A percentile compares a stretch with the other conserved stretches of the same genome.
These are phyloP conservation scores for Fusarium solani-melongenae DNA, from an alignment of 2,329 filamentous ascomycete species.

Conservation along the genomic window DNA sequence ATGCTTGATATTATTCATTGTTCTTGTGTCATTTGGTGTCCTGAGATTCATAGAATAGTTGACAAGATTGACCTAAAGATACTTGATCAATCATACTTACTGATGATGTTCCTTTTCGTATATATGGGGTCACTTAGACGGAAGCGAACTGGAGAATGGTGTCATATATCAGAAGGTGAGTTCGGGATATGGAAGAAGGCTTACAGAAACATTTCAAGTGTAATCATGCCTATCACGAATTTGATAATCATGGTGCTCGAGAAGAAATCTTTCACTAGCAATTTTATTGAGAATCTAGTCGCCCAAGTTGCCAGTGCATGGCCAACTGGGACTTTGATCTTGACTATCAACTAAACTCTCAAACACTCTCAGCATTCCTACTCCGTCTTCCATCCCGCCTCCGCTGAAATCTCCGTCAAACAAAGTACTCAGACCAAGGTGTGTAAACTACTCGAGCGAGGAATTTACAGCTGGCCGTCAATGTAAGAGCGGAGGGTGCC, in stretches of 20 bases:
- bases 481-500: conserved; percentile 43
- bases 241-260: not conserved
- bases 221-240: not conserved
- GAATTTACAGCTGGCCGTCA: conserved; percentile 29
- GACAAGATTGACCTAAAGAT: not conserved
- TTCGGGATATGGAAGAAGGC: not conserved
- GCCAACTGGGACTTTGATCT: not conserved
- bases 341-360: not conserved
- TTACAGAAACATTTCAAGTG: not conserved
- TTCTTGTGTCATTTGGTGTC: not conserved
- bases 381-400: not conserved
- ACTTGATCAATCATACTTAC: not conserved
- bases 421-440: not conserved
- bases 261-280: not conserved
- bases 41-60: not conserved
- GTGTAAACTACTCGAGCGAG: not conserved
- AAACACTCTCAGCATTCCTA: not conserved
- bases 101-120: not conserved
- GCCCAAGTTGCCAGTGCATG: not conserved
- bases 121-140: not conserved
- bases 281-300: not conserved
- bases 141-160: not conserved
- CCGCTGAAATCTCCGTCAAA: not conserved
- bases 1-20: not conserved
- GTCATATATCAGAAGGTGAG: not conserved